Base-by-base conservation (phyloP, 306 rosid species). In the Luffa aegyptiaca region DNA sequence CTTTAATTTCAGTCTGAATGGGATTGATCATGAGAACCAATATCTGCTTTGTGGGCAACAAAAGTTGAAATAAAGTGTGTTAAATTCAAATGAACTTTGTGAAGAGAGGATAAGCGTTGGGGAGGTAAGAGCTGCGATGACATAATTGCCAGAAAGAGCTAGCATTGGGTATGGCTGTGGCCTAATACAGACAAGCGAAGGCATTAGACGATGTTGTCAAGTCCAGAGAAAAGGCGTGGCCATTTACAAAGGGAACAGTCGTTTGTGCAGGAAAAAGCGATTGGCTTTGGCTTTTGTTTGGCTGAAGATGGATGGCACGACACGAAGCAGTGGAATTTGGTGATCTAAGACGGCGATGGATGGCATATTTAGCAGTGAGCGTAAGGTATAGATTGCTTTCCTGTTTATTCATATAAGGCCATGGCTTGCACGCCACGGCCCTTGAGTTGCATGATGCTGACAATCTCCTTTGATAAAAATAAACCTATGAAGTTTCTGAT, bases 371-470 rank as follows among this genome's bases (percentile, higher is more conserved):
- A 61, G 70, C 70, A 13, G 70, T 14, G 70, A 13, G 18, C 6
- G 69, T 12, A 26, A 33, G 69, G 42, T 33, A 58, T n/a, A 33
- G 35, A 62, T 62, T 63, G 70, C 8, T 61, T 61, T 61, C 17
- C 2, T 55, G 61, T 55, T 55, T 10, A 9, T 35, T 33, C 10
- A 26, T 9, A 3, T 11, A 26, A 62, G 42, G 70, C n/a, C 20
- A 63, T 10, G 76, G 76, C 44, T 48, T 73, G 44, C 77, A 73
- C 77, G 77, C 41, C 77, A 73, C 77, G 77, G 44, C 26, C 21
- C 77, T 73, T 70, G 49, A 39, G 26, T 66, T 39, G 55, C 5
- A 36, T 14, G 48, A 37, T 18, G 73, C 55, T 20, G 39, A 21
- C 56, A 13, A 46, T 71, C 57, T 21, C 57, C 41, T 12, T 72